phyloP scores from a whole-genome alignment of 208 protist genomes.

The Trypanosoma boissoni region DNA sequence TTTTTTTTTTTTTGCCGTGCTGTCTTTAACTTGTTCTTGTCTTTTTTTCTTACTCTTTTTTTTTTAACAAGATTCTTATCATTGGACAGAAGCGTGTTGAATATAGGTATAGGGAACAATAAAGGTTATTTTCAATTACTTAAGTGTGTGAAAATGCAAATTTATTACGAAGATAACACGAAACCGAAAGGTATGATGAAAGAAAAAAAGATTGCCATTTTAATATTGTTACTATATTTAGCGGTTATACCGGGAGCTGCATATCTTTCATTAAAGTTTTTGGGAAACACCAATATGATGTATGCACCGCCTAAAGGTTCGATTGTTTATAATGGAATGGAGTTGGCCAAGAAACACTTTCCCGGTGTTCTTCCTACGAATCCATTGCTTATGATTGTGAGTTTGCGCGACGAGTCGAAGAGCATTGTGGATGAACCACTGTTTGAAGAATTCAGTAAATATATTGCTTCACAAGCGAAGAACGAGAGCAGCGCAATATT shows the following conservation, averaged over 20 bases:
- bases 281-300: conserved; percentile 10
- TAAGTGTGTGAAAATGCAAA: too few relatives aligned
- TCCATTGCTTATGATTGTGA: conserved; percentile 16
- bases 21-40: neutral
- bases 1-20: neutral
- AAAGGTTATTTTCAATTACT: neutral
- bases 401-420: neutral
- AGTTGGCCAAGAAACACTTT: conserved; percentile 9
- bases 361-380: conserved; percentile 3
- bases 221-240: conserved; percentile 18
- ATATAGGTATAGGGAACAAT: neutral
- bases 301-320: conserved; percentile 13
- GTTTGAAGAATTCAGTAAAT: conserved; percentile 12
- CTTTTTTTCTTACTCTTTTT: neutral
- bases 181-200: neutral
- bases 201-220: conserved; percentile 21
- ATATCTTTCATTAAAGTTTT: conserved; percentile 15
- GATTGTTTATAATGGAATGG: conserved; percentile 7
- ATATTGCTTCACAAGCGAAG: neutral
- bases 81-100: too few relatives aligned
- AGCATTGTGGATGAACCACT: conserved; percentile 11
- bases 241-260: neutral
- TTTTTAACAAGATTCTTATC: neutral
- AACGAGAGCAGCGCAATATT: conserved; percentile 13
- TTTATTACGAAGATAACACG: neutral